phyloP scores from a whole-genome alignment of 805 yeast genomes.

The Saturnispora gosingensis region DNA sequence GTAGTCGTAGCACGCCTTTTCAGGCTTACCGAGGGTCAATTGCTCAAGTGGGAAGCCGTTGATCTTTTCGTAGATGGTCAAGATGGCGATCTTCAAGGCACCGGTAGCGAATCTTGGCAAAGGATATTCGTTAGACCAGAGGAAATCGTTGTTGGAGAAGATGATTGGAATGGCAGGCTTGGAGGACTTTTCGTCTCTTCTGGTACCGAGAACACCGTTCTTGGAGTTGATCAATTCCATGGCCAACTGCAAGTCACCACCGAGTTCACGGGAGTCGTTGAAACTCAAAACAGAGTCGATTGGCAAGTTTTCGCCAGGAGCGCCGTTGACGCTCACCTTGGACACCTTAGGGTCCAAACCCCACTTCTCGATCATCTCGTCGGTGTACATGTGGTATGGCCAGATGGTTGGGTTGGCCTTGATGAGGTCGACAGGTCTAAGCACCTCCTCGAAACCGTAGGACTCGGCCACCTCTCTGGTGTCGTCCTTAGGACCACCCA shows the following conservation, averaged over 20 bases:
- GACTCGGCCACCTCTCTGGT: constrained; percentile 63
- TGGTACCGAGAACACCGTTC: constrained; percentile 56
- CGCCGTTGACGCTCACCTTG: constrained; percentile 21
- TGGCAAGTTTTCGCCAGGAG: constrained; percentile 26
- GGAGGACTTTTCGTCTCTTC: constrained; percentile 25
- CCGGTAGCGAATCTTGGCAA: constrained; percentile 89
- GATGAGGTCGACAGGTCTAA: constrained; percentile 66
- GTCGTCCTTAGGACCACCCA: constrained; percentile 74
- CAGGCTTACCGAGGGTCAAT: constrained; percentile 75
- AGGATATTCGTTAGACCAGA: constrained; percentile 79
- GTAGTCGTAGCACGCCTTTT: constrained; percentile 66
- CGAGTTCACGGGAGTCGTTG: constrained; percentile 85
- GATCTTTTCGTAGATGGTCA: constrained; percentile 40
- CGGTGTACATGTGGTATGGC: constrained; percentile 55
- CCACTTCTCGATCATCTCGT: constrained; percentile 36
- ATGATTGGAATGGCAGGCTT: constrained; percentile 25
- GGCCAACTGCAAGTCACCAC: constrained; percentile 72
- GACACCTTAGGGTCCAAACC: constrained; percentile 27
- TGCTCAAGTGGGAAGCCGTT: constrained; percentile 38
- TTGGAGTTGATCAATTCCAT: constrained; percentile 60
- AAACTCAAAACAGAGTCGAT: constrained; percentile 76
- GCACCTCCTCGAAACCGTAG: constrained; percentile 72
- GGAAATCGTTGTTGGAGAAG: constrained; percentile 74
- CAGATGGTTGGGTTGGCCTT: constrained; percentile 48
- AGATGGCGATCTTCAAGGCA: constrained; percentile 59